A percentile compares a stretch with the other conserved stretches of the same genome.
Evolutionary conservation across 306 rosid genomes (phyloP).

Genomic region (Carpinus fangiana): DNA sequence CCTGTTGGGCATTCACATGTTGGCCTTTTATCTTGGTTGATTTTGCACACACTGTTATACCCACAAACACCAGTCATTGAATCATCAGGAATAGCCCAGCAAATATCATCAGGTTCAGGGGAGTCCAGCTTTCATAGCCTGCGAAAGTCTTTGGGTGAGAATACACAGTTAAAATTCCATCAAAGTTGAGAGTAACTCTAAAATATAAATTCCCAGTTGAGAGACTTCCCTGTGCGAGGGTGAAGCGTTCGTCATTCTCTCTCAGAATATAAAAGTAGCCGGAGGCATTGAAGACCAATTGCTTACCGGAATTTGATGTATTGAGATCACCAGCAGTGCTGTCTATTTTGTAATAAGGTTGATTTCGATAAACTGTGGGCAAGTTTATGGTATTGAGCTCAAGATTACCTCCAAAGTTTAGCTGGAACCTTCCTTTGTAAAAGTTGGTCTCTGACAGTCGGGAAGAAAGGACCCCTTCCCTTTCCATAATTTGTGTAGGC

Average conservation of each 20-base stretch:
- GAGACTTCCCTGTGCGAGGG: neutral
- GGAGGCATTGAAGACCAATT: constrained; percentile 29
- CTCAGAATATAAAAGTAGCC: constrained; percentile 36
- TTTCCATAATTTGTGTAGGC: constrained; percentile 50
- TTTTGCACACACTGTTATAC: constrained; percentile 32
- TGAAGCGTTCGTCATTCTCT: constrained; percentile 21
- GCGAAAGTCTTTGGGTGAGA: constrained; percentile 26
- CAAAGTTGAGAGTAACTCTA: constrained; percentile 43
- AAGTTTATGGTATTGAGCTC: constrained; percentile 18
- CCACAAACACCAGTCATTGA: constrained; percentile 38
- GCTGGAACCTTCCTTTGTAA: constrained; percentile 32
- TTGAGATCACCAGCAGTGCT: neutral
- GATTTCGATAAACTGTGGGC: constrained; percentile 1
- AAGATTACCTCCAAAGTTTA: constrained; percentile 37
- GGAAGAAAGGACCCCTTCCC: constrained; percentile 1
- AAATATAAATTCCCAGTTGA: constrained; percentile 3
- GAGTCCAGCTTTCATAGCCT: constrained; percentile 8
- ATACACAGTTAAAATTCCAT: constrained; percentile 32
- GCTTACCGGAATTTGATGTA: constrained; percentile 14
- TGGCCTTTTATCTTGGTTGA: constrained; percentile 26
- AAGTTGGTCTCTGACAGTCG: constrained; percentile 18
- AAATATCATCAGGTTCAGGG: constrained; percentile 10
- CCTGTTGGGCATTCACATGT: constrained; percentile 31
- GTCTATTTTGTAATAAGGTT: constrained; percentile 15
- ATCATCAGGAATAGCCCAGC: neutral